Conservation (phyloP, 2,329 filamentous ascomycete species). For the Neocucurbitaria cava region DNA sequence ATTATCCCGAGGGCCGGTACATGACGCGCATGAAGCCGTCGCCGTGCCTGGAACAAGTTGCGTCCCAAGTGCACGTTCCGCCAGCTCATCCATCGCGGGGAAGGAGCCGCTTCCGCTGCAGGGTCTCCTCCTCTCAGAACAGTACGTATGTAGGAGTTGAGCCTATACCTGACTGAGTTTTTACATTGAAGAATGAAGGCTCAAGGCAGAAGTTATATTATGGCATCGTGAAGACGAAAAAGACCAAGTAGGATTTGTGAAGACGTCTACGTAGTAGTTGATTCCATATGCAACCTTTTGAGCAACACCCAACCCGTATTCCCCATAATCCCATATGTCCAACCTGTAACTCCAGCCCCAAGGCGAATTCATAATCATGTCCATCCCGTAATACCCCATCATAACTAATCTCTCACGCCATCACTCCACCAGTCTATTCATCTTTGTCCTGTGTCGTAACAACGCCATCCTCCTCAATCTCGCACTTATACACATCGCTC, state of each 20-base stretch:
- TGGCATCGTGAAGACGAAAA: not conserved
- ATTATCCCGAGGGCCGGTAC: slow-evolving; percentile 3
- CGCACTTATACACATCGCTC: slow-evolving; percentile 66
- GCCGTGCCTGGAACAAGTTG: slow-evolving; percentile 31
- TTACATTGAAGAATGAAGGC: not conserved
- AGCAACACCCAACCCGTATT: not conserved
- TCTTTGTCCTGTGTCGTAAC: slow-evolving; percentile 55
- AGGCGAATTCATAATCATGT: not conserved
- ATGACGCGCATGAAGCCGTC: slow-evolving; percentile 28
- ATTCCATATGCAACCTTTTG: not conserved
- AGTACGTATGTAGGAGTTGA: not conserved
- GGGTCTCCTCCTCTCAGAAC: not conserved
- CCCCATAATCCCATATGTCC: not conserved
- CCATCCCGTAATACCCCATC: not conserved
- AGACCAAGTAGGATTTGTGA: not conserved
- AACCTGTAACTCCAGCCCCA: not conserved
- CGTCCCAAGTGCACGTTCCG: slow-evolving; percentile 25
- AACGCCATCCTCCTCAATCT: slow-evolving; percentile 79
- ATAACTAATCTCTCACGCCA: not conserved
- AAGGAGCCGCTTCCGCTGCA: slow-evolving; percentile 17
- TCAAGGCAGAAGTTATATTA: not conserved
- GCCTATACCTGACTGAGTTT: not conserved
- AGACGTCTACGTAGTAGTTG: not conserved
- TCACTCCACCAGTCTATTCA: slow-evolving; percentile 3
- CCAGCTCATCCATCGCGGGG: slow-evolving; percentile 26